Evolutionary conservation across 2,329 filamentous ascomycete species (phyloP).

Genomic region (Diaporthe australafricana): DNA sequence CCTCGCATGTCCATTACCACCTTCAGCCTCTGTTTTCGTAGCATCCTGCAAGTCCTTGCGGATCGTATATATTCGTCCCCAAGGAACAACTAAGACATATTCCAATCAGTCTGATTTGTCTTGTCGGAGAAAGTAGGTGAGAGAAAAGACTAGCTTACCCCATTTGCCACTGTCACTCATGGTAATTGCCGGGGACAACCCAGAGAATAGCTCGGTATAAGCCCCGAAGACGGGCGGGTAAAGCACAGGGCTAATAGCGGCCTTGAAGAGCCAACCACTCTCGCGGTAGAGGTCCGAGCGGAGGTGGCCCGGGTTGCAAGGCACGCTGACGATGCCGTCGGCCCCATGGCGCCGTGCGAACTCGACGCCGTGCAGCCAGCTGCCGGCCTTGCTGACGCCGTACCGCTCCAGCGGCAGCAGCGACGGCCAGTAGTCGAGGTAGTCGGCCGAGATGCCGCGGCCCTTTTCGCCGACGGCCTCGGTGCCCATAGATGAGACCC

Average conservation of each 20-base stretch:
- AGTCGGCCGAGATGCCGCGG: conserved; percentile 7
- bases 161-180: conserved; percentile 42
- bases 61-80: conserved; percentile 50
- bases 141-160: conserved; percentile 32
- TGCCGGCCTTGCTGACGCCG: conserved; percentile 43
- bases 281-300: conserved; percentile 40
- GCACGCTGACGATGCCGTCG: conserved; percentile 43
- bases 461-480: conserved; percentile 22
- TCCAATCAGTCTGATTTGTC: background rate
- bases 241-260: conserved; percentile 20
- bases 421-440: conserved; percentile 21
- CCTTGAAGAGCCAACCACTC: conserved; percentile 6
- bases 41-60: conserved; percentile 45
- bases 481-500: conserved; percentile 38
- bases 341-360: conserved; percentile 40
- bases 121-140: background rate
- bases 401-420: conserved; percentile 37
- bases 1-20: conserved; percentile 49
- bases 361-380: conserved; percentile 40
- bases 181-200: conserved; percentile 49
- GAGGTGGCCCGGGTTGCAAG: conserved; percentile 45
- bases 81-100: conserved; percentile 48
- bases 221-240: conserved; percentile 45
- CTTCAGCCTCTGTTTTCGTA: conserved; percentile 48
- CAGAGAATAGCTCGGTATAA: conserved; percentile 54